Base-by-base conservation (phyloP, 2,329 filamentous ascomycete species). In the Phoma sp. region DNA sequence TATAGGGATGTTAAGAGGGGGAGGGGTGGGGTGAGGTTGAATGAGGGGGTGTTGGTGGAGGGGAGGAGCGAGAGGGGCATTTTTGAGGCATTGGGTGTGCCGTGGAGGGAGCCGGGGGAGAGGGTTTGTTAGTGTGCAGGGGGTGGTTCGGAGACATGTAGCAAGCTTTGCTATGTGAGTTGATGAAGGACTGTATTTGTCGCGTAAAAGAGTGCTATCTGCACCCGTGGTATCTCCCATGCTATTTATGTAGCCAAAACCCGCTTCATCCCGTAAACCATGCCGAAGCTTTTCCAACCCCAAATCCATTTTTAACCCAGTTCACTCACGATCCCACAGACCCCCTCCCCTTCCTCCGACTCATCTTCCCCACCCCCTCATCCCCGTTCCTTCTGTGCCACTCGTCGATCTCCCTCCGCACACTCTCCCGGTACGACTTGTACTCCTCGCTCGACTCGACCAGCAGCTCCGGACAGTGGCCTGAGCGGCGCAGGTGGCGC, bases 31-130 rank as follows among this genome's bases (percentile, higher is more conserved):
- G 77, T 79, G 52, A 90, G 86, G 76, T 52, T 89, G 30, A 89
- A 82, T 1, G 83, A 88, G 56, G 91, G 90, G 0, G 82, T 81
- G 48, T 69, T 96, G 65, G 73, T 96, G 0, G 92, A 96, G 75
- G 88, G 89, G 0, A 79, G 80, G 54, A 83, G 89, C 64, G 92
- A 96, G 81, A 87, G 79, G 78, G 85, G 76, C 69, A 96, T 96
- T 33, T 96, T 96, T 72, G 87, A 89, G 75, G 78, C 88, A 8
- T 74, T 97, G 50, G 90, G 89, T 0, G 91, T 96, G n/a, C 86
- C 89, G 37, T 97, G 91, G 89, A 83, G 91, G 64, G 90, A 71
- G 50, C 68, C 71, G 72, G 81, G 50, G 38, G 65, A 73, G 51
- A 52, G 70, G 52, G 64, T 73, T 11, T 73, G 70, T 33, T 74